Conservation (phyloP, 2,329 filamentous ascomycete genomes). For the Scedosporium boydii region DNA sequence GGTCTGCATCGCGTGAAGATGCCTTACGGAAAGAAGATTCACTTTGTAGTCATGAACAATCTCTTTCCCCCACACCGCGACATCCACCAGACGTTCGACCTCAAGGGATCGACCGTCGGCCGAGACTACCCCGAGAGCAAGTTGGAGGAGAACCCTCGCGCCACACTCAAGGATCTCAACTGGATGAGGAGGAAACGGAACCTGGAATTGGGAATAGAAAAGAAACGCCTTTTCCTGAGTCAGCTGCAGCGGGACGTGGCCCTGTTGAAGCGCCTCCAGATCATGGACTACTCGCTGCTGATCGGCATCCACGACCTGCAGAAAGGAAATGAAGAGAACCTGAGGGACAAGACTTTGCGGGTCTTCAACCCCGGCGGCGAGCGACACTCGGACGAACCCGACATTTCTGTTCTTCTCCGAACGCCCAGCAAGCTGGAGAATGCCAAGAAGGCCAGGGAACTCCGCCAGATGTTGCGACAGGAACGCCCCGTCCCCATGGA, state of each 20-base stretch:
- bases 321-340: conserved; percentile 89
- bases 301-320: conserved; percentile 88
- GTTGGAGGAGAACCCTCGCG: conserved; percentile 77
- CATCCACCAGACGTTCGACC: conserved; percentile 92
- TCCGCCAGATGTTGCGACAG: conserved; percentile 84
- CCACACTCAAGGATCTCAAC: conserved; percentile 92
- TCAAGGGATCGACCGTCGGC: conserved; percentile 93
- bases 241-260: conserved; percentile 84
- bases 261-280: conserved; percentile 77
- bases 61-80: conserved; percentile 94
- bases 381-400: conserved; percentile 45
- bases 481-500: conserved; percentile 93
- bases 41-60: conserved; percentile 99
- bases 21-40: conserved; percentile 94
- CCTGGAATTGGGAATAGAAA: conserved; percentile 79
- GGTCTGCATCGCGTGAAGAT: conserved; percentile 96
- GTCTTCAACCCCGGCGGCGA: conserved; percentile 88
- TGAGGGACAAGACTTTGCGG: conserved; percentile 79
- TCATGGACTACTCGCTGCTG: conserved; percentile 97
- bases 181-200: conserved; percentile 82
- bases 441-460: conserved; percentile 78
- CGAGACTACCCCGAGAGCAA: conserved; percentile 86
- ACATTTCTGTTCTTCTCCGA: conserved; percentile 61
- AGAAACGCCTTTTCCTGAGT: conserved; percentile 79
- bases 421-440: conserved; percentile 93